Evolutionary conservation across 257 asterid genomes (phyloP).

Genomic region (Phtheirospermum japonicum): DNA sequence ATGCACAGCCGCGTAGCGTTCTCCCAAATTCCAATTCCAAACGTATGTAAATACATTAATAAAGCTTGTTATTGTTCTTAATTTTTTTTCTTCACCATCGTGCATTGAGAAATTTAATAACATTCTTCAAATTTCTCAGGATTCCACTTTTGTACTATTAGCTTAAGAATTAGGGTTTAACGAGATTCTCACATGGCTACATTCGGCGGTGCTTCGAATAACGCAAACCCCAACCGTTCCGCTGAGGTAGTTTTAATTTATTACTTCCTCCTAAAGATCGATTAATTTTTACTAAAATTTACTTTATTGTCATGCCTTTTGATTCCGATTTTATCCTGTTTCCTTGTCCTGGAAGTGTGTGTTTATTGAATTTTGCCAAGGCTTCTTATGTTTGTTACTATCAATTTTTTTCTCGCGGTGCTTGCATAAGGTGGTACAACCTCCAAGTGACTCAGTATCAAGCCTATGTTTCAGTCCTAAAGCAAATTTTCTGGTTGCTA

Average conservation of each 20-base stretch:
- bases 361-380: not conserved
- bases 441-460: slow-evolving; percentile 78
- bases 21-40: not conserved
- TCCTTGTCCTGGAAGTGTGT: not conserved
- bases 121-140: slow-evolving; percentile 2
- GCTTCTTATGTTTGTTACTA: not conserved
- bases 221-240: slow-evolving; percentile 67
- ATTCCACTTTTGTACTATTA: not conserved
- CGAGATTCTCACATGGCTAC: slow-evolving; percentile 41
- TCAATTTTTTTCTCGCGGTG: not conserved
- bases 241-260: slow-evolving; percentile 48
- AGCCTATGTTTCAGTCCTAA: slow-evolving; percentile 81
- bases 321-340: not conserved
- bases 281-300: not conserved
- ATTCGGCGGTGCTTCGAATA: slow-evolving; percentile 47
- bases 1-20: no score
- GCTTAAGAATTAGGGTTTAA: slow-evolving; percentile 25
- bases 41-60: not conserved
- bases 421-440: slow-evolving; percentile 48
- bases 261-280: not conserved
- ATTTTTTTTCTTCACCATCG: not conserved
- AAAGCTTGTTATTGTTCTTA: not conserved
- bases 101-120: no score
- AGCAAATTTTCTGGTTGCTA: slow-evolving; percentile 68
- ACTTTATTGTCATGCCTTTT: not conserved